Evolutionary conservation across 2,329 filamentous ascomycete species (phyloP).

Genomic region (Xylariaceae sp.): DNA sequence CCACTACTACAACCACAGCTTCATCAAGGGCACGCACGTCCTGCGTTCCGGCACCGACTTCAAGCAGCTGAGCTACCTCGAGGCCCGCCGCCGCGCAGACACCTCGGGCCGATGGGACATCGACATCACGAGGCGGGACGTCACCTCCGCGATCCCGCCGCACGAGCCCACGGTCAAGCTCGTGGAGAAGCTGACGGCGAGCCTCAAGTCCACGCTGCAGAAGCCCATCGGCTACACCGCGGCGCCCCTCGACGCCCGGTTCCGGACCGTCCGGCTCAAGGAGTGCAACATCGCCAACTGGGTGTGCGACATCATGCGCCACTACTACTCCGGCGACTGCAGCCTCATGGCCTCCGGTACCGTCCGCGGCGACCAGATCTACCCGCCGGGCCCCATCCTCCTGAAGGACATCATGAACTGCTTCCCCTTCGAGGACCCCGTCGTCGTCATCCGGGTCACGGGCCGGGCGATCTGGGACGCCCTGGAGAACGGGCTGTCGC

Average conservation of each 20-base stretch:
- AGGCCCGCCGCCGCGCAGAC: slow-evolving; percentile 56
- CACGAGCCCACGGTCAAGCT: slow-evolving; percentile 58
- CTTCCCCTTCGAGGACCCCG: slow-evolving; percentile 89
- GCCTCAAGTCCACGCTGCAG: slow-evolving; percentile 70
- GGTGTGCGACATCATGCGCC: slow-evolving; percentile 85
- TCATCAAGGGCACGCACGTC: slow-evolving; percentile 77
- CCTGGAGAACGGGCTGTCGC: slow-evolving; percentile 76
- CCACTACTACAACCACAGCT: slow-evolving; percentile 76
- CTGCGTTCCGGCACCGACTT: slow-evolving; percentile 89
- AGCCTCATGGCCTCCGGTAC: slow-evolving; percentile 81
- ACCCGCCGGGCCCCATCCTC: slow-evolving; percentile 71
- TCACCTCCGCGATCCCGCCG: slow-evolving; percentile 63
- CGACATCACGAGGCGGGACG: slow-evolving; percentile 69
- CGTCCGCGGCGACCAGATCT: slow-evolving; percentile 83
- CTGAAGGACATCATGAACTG: slow-evolving; percentile 83
- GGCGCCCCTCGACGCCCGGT: slow-evolving; percentile 78
- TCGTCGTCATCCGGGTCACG: slow-evolving; percentile 68
- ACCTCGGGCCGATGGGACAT: slow-evolving; percentile 64
- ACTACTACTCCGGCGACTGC: slow-evolving; percentile 77
- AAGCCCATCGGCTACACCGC: slow-evolving; percentile 82
- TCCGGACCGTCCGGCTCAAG: slow-evolving; percentile 70
- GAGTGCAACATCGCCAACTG: slow-evolving; percentile 90
- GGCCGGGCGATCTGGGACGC: slow-evolving; percentile 74
- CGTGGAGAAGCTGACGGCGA: slow-evolving; percentile 65
- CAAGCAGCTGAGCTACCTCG: slow-evolving; percentile 85